Evolutionary conservation across 1,284 basidiomycete species (phyloP).

Genomic region (Testicularia cyperi): DNA sequence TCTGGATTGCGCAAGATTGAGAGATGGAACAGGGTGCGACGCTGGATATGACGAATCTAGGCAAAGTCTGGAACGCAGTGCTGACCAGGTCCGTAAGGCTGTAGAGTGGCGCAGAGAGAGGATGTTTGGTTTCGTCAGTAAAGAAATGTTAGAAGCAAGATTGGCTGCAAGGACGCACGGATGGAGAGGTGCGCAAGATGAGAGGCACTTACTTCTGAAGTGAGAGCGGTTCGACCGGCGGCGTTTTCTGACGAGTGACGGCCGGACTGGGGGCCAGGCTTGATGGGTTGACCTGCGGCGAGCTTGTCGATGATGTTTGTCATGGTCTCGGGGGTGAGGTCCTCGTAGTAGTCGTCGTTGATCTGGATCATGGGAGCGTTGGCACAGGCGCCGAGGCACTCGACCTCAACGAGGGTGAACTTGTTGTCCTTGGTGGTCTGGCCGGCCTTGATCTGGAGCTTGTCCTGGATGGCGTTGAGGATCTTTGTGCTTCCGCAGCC

Average conservation of each 20-base stretch:
- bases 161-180: not conserved
- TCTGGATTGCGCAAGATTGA: too few relatives aligned
- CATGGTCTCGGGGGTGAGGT: conserved; percentile 87
- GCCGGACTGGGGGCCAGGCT: conserved; percentile 85
- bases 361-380: conserved; percentile 99
- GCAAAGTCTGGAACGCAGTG: conserved; percentile 83
- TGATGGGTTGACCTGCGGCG: conserved; percentile 79
- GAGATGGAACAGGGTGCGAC: conserved; percentile 3
- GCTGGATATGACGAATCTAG: conserved; percentile 3
- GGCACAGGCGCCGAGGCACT: conserved; percentile 93
- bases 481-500: conserved; percentile 82
- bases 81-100: conserved; percentile 94
- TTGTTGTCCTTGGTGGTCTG: conserved; percentile 91
- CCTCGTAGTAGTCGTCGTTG: conserved; percentile 97
- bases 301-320: conserved; percentile 84
- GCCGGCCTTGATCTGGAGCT: conserved; percentile 82
- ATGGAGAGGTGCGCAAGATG: not conserved
- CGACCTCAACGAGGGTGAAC: conserved; percentile 96
- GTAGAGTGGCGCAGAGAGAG: conserved; percentile 1
- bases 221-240: conserved; percentile 76
- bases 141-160: conserved; percentile 1
- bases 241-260: conserved; percentile 81
- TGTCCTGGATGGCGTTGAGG: conserved; percentile 77
- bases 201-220: conserved; percentile 69
- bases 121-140: not conserved